Percentiles rank a stretch among this genome's conserved stretches.
Conservation (phyloP, 2,329 filamentous ascomycete species). For the Byssochlamys sp. region DNA sequence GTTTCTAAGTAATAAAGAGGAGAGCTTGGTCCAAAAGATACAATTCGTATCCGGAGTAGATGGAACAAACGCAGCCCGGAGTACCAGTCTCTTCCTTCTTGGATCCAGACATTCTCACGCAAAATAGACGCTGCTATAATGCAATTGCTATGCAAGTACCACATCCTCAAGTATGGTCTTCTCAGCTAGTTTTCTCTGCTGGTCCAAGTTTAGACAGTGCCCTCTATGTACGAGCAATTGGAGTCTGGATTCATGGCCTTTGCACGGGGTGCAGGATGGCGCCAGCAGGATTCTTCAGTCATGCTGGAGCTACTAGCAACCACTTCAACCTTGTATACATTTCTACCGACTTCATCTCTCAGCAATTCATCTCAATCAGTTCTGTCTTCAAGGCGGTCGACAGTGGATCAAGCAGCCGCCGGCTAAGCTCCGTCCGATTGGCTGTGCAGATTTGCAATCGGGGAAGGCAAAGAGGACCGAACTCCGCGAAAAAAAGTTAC, state of each 20-base stretch:
- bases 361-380: background rate
- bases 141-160: too few species aligned
- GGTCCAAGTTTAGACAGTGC: too few species aligned
- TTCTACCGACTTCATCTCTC: too few species aligned
- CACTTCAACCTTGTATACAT: background rate
- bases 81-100: too few species aligned
- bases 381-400: background rate
- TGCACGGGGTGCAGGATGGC: background rate
- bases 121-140: too few species aligned
- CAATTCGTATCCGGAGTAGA: too few species aligned
- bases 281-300: background rate
- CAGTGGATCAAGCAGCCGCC: background rate
- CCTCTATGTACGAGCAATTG: background rate
- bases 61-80: too few species aligned
- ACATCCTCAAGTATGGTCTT: background rate
- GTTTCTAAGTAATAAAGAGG: background rate
- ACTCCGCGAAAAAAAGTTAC: conserved; percentile 5
- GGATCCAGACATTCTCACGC: too few species aligned
- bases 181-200: background rate
- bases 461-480: conserved; percentile 2
- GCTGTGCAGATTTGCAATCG: conserved; percentile 3
- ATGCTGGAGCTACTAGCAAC: background rate
- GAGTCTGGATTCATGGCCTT: background rate
- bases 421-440: background rate
- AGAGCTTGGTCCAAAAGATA: too few species aligned